Evolutionary conservation across 2,329 filamentous ascomycete genomes (phyloP).

Genomic region (Diaporthe capsici): DNA sequence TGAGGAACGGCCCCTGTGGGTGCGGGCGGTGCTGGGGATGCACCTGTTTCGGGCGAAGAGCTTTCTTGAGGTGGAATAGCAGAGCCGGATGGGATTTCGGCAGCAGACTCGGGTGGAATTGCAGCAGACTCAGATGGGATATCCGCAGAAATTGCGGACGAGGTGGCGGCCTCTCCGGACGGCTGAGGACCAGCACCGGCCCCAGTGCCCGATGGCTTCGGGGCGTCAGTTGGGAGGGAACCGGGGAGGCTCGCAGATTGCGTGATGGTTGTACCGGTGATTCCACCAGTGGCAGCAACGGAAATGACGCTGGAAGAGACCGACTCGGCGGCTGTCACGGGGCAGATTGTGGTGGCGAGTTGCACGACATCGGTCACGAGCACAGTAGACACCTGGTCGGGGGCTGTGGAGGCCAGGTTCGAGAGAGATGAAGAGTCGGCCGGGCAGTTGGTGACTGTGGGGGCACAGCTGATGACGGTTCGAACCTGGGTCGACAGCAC

Average conservation of each 20-base stretch:
- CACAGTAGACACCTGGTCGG: slow-evolving; percentile 27
- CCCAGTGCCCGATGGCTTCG: slow-evolving; percentile 10
- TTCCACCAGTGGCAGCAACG: slow-evolving; percentile 30
- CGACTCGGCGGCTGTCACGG: slow-evolving; percentile 26
- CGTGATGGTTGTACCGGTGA: slow-evolving; percentile 11
- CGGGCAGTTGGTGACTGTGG: slow-evolving; percentile 39
- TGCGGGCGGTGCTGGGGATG: neutral
- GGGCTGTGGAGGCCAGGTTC: slow-evolving; percentile 26
- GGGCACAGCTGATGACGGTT: slow-evolving; percentile 40
- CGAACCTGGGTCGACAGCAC: slow-evolving; percentile 38
- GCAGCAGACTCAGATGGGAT: slow-evolving; percentile 1
- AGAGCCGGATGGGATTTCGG: slow-evolving; percentile 14
- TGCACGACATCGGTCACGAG: slow-evolving; percentile 37
- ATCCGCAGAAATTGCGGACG: slow-evolving; percentile 2
- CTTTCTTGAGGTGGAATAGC: slow-evolving; percentile 20
- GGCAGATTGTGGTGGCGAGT: slow-evolving; percentile 36
- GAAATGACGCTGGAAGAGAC: slow-evolving; percentile 27
- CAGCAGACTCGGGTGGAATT: slow-evolving; percentile 10
- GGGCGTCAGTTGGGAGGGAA: slow-evolving; percentile 6
- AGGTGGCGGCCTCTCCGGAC: neutral
- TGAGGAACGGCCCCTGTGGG: slow-evolving; percentile 10
- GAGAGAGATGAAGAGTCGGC: slow-evolving; percentile 36
- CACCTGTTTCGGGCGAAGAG: slow-evolving; percentile 8
- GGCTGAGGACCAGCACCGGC: slow-evolving; percentile 28
- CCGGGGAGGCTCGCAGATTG: neutral